Conservation (phyloP, 345 rosid species). For the Angophora floribunda region DNA sequence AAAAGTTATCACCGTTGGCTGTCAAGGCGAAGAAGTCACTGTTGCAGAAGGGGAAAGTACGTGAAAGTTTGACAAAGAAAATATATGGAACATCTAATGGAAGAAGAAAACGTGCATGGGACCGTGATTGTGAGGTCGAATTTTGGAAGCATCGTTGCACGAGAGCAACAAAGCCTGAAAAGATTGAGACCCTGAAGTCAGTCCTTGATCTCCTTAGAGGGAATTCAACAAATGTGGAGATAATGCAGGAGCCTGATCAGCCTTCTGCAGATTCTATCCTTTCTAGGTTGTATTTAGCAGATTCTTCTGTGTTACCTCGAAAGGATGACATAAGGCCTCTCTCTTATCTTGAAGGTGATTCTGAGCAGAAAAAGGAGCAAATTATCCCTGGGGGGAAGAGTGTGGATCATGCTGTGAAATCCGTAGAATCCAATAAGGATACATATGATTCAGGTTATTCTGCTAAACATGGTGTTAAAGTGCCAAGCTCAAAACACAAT, state of each 20-base stretch:
- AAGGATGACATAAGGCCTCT: slow-evolving; percentile 81
- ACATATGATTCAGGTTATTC: slow-evolving; percentile 27
- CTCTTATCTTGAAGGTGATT: slow-evolving; percentile 21
- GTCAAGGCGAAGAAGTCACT: slow-evolving; percentile 68
- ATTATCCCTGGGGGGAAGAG: slow-evolving; percentile 5
- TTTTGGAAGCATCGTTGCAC: slow-evolving; percentile 97
- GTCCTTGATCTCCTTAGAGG: slow-evolving; percentile 73
- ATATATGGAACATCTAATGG: slow-evolving; percentile 85
- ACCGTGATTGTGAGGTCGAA: slow-evolving; percentile 93
- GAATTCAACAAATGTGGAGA: slow-evolving; percentile 29
- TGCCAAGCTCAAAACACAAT: slow-evolving; percentile 26
- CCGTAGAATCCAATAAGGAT: slow-evolving; percentile 20
- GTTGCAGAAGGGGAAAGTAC: slow-evolving; percentile 94
- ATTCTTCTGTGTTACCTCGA: slow-evolving; percentile 92
- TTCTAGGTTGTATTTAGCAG: slow-evolving; percentile 91
- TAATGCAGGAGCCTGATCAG: slow-evolving; percentile 23
- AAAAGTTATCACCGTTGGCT: slow-evolving; percentile 43
- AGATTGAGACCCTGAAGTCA: slow-evolving; percentile 83
- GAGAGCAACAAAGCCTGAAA: slow-evolving; percentile 73
- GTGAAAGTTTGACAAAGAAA: slow-evolving; percentile 92
- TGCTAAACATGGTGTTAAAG: slow-evolving; percentile 30
- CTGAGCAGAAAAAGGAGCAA: slow-evolving; percentile 19
- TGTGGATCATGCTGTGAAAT: slow-evolving; percentile 19
- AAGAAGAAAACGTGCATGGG: slow-evolving; percentile 85
- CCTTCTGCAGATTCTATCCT: slow-evolving; percentile 62